A percentile compares a stretch with the other conserved stretches of the same genome.
Evolutionary conservation across 2,329 filamentous ascomycete genomes (phyloP).

Genomic region (Pseudofabraea citricarpa): DNA sequence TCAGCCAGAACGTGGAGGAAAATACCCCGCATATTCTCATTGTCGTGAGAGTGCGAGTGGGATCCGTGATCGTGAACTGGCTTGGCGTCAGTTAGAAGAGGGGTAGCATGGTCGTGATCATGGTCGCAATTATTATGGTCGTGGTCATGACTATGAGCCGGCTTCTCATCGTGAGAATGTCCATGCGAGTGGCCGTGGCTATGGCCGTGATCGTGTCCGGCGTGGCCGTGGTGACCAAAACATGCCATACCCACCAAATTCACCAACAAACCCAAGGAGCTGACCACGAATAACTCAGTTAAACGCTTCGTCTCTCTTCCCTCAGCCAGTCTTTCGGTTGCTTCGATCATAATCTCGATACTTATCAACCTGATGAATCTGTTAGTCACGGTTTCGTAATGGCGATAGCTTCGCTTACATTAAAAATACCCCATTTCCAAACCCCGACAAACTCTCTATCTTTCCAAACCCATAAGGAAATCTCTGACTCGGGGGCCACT

Average conservation of each 20-base stretch:
- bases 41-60: slow-evolving; percentile 61
- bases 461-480: slow-evolving; percentile 97
- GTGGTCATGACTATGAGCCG: slow-evolving; percentile 13
- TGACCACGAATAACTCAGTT: slow-evolving; percentile 83
- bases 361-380: slow-evolving; percentile 69
- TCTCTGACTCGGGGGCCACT: slow-evolving; percentile 84
- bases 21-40: slow-evolving; percentile 98
- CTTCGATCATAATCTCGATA: slow-evolving; percentile 93
- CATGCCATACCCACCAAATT: slow-evolving; percentile 78
- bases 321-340: slow-evolving; percentile 79
- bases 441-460: slow-evolving; percentile 91
- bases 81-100: background rate
- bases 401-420: no score
- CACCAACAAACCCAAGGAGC: slow-evolving; percentile 77
- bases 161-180: slow-evolving; percentile 22
- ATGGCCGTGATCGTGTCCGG: slow-evolving; percentile 32
- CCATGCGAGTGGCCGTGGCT: slow-evolving; percentile 27
- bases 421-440: slow-evolving; percentile 92
- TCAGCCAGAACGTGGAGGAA: slow-evolving; percentile 94
- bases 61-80: slow-evolving; percentile 12
- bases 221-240: slow-evolving; percentile 40
- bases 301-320: slow-evolving; percentile 80
- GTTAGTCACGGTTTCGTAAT: no score
- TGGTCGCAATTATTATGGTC: slow-evolving; percentile 13
- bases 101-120: slow-evolving; percentile 25